A percentile compares a stretch with the other conserved stretches of the same genome.
Conservation (phyloP, 176 grass and related monocot genomes). For the Typha latifolia region DNA sequence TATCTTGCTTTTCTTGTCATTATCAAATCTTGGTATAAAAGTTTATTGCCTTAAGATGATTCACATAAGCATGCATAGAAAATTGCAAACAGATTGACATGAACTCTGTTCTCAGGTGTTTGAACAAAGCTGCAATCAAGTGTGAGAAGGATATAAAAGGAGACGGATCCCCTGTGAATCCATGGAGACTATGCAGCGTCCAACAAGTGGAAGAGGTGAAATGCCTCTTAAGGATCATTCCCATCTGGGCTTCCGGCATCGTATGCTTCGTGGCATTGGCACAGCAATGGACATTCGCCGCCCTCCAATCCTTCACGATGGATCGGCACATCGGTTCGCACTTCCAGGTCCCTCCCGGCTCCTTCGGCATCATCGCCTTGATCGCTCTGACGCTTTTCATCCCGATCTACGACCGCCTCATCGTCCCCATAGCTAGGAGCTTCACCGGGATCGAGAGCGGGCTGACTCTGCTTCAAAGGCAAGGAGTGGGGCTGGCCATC, state of each 20-base stretch:
- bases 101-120: conserved; percentile 24
- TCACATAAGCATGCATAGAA: too few species aligned
- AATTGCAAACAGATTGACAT: too few species aligned
- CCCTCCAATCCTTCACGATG: conserved; percentile 52
- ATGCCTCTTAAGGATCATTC: conserved; percentile 69
- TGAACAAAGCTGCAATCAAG: conserved; percentile 62
- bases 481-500: conserved; percentile 49
- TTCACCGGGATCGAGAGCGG: conserved; percentile 51
- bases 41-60: too few species aligned
- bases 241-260: conserved; percentile 52
- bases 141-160: conserved; percentile 39
- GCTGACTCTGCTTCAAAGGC: conserved; percentile 69
- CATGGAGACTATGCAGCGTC: conserved; percentile 59
- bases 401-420: conserved; percentile 47
- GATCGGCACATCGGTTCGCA: conserved; percentile 44
- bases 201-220: conserved; percentile 74
- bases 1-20: too few species aligned
- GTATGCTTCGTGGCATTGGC: conserved; percentile 44
- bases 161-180: conserved; percentile 39
- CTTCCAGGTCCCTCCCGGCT: conserved; percentile 51
- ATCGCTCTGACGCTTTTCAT: conserved; percentile 45
- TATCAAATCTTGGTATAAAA: too few species aligned
- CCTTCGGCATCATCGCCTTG: conserved; percentile 42
- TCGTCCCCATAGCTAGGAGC: conserved; percentile 47
- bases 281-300: conserved; percentile 56